Conservation (phyloP, 2,329 filamentous ascomycete genomes). For the Botrytis paeoniae region DNA sequence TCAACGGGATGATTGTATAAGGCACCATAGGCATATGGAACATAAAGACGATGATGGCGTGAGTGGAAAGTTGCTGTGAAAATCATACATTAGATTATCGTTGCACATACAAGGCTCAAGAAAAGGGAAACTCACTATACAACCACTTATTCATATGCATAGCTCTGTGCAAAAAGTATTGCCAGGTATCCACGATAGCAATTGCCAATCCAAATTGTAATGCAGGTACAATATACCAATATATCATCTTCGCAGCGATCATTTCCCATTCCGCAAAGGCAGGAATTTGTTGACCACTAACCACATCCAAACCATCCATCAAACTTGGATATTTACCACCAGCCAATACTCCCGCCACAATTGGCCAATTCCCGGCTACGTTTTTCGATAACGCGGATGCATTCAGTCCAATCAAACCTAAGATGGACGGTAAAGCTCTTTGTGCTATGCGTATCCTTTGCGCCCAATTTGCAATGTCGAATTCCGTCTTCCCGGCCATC, state of each 20-base stretch:
- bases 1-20: slow-evolving; percentile 96
- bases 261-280: slow-evolving; percentile 85
- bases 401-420: slow-evolving; percentile 74
- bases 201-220: slow-evolving; percentile 75
- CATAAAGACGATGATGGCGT: slow-evolving; percentile 93
- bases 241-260: slow-evolving; percentile 68
- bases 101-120: background rate
- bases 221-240: slow-evolving; percentile 72
- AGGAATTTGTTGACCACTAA: slow-evolving; percentile 54
- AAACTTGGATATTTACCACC: slow-evolving; percentile 80
- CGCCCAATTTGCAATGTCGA: slow-evolving; percentile 89
- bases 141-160: slow-evolving; percentile 99
- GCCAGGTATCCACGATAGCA: slow-evolving; percentile 87
- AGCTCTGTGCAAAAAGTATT: slow-evolving; percentile 92
- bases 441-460: slow-evolving; percentile 76
- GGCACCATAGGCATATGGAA: slow-evolving; percentile 94
- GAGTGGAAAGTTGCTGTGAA: slow-evolving; percentile 79
- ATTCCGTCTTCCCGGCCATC: slow-evolving; percentile 72
- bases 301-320: slow-evolving; percentile 54
- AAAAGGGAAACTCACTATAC: slow-evolving; percentile 65
- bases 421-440: slow-evolving; percentile 67
- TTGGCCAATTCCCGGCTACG: slow-evolving; percentile 66
- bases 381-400: slow-evolving; percentile 72
- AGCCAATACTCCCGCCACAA: slow-evolving; percentile 70
- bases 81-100: slow-evolving; percentile 22